Evolutionary conservation across 495 filamentous ascomycete genomes (phyloP).

Genomic region (Pyrenula massariospora): DNA sequence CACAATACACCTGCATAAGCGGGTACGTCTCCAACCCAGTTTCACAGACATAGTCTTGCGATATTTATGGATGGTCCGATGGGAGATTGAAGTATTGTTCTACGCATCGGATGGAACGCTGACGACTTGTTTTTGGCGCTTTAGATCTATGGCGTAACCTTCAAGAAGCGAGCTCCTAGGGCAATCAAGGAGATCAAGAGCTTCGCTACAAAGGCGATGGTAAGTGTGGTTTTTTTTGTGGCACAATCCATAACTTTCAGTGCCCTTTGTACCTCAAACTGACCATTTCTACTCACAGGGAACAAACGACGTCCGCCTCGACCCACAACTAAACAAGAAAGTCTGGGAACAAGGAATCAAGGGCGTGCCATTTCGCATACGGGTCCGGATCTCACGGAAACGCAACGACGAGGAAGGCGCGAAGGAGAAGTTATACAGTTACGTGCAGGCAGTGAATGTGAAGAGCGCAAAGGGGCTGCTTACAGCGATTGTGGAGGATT

Average conservation of each 20-base stretch:
- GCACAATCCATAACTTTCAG: no score
- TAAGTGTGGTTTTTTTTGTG: slow-evolving; percentile 35
- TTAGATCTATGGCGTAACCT: slow-evolving; percentile 88
- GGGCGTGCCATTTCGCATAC: slow-evolving; percentile 92
- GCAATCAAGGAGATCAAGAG: slow-evolving; percentile 98
- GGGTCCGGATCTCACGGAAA: slow-evolving; percentile 95
- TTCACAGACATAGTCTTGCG: slow-evolving; percentile 8
- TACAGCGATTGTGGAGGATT: slow-evolving; percentile 63
- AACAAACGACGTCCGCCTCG: slow-evolving; percentile 92
- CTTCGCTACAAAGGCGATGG: slow-evolving; percentile 90
- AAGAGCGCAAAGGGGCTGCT: slow-evolving; percentile 96
- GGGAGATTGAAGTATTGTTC: no score
- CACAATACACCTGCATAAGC: slow-evolving; percentile 99
- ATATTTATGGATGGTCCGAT: no score
- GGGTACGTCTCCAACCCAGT: slow-evolving; percentile 89
- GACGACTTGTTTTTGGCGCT: slow-evolving; percentile 25
- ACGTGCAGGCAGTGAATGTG: slow-evolving; percentile 98
- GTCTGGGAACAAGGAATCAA: slow-evolving; percentile 99
- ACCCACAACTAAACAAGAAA: slow-evolving; percentile 99
- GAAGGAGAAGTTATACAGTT: slow-evolving; percentile 96
- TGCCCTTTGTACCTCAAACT: no score
- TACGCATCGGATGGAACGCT: slow-evolving; percentile 47
- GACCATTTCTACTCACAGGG: slow-evolving; percentile 44
- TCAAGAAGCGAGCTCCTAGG: slow-evolving; percentile 98
- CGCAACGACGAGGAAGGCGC: slow-evolving; percentile 99